These are phyloP conservation scores for Dryas drummondii DNA, from an alignment of 306 rosid genomes.

Conservation along the genomic window DNA sequence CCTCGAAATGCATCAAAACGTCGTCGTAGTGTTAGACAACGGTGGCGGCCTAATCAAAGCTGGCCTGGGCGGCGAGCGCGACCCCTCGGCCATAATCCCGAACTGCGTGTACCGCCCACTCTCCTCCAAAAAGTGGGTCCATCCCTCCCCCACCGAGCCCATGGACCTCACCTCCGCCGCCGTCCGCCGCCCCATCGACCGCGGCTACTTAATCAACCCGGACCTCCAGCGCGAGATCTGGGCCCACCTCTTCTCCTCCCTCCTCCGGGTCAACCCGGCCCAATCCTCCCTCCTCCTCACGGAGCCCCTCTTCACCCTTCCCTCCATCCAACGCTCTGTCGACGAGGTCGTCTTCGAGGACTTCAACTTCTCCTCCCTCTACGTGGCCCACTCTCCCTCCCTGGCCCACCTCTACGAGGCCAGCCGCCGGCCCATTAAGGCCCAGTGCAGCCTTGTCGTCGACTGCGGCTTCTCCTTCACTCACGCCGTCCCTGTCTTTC, in stretches of 20 bases:
- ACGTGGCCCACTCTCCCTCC: conserved; percentile 69
- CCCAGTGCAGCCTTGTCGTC: conserved; percentile 88
- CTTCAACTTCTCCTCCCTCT: conserved; percentile 67
- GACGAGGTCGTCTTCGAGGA: conserved; percentile 93
- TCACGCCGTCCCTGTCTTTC: conserved; percentile 83
- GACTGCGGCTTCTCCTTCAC: conserved; percentile 94
- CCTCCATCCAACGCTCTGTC: conserved; percentile 74
- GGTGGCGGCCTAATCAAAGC: conserved; percentile 93
- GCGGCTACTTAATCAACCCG: conserved; percentile 84
- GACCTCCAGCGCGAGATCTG: conserved; percentile 95
- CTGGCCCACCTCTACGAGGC: conserved; percentile 84
- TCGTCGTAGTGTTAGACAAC: conserved; percentile 86
- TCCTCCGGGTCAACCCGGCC: conserved; percentile 57
- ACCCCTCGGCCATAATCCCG: conserved; percentile 65
- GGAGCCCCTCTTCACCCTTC: conserved; percentile 81
- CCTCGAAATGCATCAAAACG: conserved; percentile 35
- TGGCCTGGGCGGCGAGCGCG: conserved; percentile 74
- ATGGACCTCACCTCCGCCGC: conserved; percentile 87
- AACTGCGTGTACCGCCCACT: conserved; percentile 74
- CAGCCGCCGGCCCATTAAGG: conserved; percentile 55
- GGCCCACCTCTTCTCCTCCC: conserved; percentile 75
- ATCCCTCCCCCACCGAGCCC: conserved; percentile 49
- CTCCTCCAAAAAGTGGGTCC: conserved; percentile 83
- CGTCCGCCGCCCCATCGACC: conserved; percentile 87
- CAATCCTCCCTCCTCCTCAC: conserved; percentile 77